Base-by-base conservation (phyloP, 1,284 basidiomycete species). In the Termitomyces sp. region DNA sequence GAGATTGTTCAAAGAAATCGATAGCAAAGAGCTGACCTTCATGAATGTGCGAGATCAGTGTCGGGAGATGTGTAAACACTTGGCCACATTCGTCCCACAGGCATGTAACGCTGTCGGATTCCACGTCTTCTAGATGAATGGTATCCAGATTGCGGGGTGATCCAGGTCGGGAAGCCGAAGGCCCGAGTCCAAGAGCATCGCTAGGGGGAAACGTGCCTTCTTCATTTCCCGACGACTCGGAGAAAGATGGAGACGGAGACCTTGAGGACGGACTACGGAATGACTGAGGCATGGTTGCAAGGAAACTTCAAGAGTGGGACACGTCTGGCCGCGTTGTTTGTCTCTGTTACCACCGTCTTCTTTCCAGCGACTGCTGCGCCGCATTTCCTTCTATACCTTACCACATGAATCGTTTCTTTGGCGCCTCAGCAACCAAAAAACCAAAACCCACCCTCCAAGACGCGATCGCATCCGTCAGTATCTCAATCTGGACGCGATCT, bases 401-500 rank as follows among this genome's bases (percentile, higher is more conserved):
- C 54, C 39, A n/a, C n/a, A 91, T 91, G 88, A 89, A 91, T 64
- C 80, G 88, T 52, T 88, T 94, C 65, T 94, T 94, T 70, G 92
- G 93, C 35, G 65, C 78, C 1, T 85, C 88, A 6, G 61, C 79
- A 16, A 80, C 80, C 69, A 89, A 86, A 69, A 98, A 96, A 65
- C 90, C 94, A 34, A 93, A 93, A 64, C 85, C 95, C 0, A 79
- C 79, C 1, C 80, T 99, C 5, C 84, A 88, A 57, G 94, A 98
- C 74, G 97, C 96, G 14, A 97, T 99, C 63, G 71, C 81, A 39
- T 87, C 92, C 57, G 91, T 93, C 63, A 69, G 86, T 72, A 21
- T 4, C 28, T 10, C 37, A 52, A 24, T 1, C 5, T 8, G 50
- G 19, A 21, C 18, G 14, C 16, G 18, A 50, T 40, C 41, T 35